Conservation (phyloP, 2,329 filamentous ascomycete genomes). For the Colletotrichum sojae region DNA sequence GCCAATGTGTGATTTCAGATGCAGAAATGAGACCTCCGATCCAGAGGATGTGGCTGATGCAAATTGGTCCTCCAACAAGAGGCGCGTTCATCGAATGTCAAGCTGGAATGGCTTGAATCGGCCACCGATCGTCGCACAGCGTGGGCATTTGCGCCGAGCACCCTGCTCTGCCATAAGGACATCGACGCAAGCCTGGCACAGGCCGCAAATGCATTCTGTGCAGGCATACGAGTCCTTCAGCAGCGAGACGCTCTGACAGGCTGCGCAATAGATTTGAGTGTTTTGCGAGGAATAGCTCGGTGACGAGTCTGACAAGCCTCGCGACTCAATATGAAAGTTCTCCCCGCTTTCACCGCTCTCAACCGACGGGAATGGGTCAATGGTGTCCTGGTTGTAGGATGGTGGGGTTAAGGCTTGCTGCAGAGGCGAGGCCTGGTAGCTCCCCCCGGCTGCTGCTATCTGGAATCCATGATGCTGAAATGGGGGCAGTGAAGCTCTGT, state of each 20-base stretch:
- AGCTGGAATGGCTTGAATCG: constrained; percentile 89
- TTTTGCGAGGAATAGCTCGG: constrained; percentile 79
- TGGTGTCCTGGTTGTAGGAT: constrained; percentile 74
- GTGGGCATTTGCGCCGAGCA: constrained; percentile 82
- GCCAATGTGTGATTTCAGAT: constrained; percentile 37
- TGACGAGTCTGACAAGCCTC: constrained; percentile 78
- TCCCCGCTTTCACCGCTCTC: constrained; percentile 83
- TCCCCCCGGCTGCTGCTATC: constrained; percentile 63
- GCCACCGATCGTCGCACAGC: constrained; percentile 83
- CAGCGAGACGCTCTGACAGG: constrained; percentile 82
- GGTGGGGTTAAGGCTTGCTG: constrained; percentile 93
- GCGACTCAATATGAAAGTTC: constrained; percentile 78
- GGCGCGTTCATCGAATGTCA: constrained; percentile 73
- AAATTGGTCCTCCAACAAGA: constrained; percentile 9
- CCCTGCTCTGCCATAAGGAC: constrained; percentile 83
- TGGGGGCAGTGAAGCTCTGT: constrained; percentile 73
- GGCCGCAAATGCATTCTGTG: constrained; percentile 94
- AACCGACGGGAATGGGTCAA: constrained; percentile 90
- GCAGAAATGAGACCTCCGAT: constrained; percentile 20
- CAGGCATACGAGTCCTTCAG: constrained; percentile 92
- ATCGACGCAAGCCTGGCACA: constrained; percentile 91
- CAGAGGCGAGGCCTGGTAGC: constrained; percentile 90
- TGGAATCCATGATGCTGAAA: constrained; percentile 73
- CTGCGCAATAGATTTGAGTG: constrained; percentile 93
- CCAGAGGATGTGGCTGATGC: constrained; percentile 13